Base-by-base conservation (phyloP, 208 protist species). In the Trypanosoma avium region DNA sequence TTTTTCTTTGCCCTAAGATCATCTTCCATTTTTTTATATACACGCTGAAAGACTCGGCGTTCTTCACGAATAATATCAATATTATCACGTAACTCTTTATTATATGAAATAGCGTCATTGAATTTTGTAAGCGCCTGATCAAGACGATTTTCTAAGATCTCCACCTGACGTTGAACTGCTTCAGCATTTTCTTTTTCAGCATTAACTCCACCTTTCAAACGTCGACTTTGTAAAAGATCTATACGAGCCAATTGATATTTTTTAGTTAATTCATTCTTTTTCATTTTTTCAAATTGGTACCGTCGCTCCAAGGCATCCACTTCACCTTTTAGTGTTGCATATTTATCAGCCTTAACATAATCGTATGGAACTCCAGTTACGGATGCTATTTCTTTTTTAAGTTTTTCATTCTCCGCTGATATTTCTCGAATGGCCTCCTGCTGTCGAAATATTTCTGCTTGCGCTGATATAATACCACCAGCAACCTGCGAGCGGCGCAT, bases 31-130 rank as follows among this genome's bases (percentile, higher is more conserved):
- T 93, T 92, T 61, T 97, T 97, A 79, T 98, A 95, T 47, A 98
- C 91, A n/a, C 84, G 90, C 75, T 98, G 97, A 72, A 98, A 99
- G 9, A 99, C 95, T 30, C 95, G 82, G 12, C 97, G 86, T 75
- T 99, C 97, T 42, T 95, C 88, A 19, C 96, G 80, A 24, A 98
- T 94, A 71, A 97, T 94, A 78, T 98, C 94, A 64, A 99, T 99
- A 56, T 95, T 70, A 59, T 98, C 97, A 38, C 96, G 90, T 19
- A 98, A 75, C 66, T 95, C 79, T 72, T 95, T 97, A 79, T 99
- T 99, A 73, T 92, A 81, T 26, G 94, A 87, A 17, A 98, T 81
- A 13, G 91, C 86, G 58, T 98, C 92, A 81, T 99, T 99, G 75
- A 98, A 99, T 80, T 97, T 97, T 24, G 96, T 82, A 36, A 98